Evolutionary conservation across 2,329 filamentous ascomycete genomes (phyloP), one percentile per base, ranked within the genome.

Genomic region (Cladosporium sphaerospermum): DNA sequence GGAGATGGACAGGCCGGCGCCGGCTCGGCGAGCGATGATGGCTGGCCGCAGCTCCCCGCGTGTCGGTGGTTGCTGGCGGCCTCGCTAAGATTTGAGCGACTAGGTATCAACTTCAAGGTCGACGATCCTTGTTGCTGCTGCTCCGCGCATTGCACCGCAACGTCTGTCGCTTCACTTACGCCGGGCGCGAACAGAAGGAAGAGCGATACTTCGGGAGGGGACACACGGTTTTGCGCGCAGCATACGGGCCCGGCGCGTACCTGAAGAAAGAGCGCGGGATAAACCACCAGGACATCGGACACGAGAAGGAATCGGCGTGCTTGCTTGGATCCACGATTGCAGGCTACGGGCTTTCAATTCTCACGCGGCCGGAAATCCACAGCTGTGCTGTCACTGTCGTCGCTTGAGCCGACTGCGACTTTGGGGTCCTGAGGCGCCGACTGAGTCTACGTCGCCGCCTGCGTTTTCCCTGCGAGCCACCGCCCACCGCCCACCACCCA

Each of bases 1-100:
- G 57, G 57, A 55, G 55, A 57, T 56, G 55, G 32, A 32, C 46
- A 8, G 37, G 42, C 42, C 41, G 46, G 23, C 34, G 36, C 28
- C 11, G 34, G 44, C 46, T 31, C n/a, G 47, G 32, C 34, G 18
- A 34, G 28, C 23, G 43, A 31, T 43, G 36, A 41, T 42, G 33
- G 43, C 42, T 48, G 23, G 18, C 32, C 53, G 18, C 33, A 28
- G 42, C 32, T 41, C 33, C 33, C 42, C 54, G 16, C 54, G 51
- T 40, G 39, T 28, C 23, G 23, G 23, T 28, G 23, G 23, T 28
- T 28, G 23, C 23, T 36, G 32, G 39, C 18, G 34, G 18, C 28
- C 37, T 32, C 36, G 45, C 45, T 34, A 46, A 53, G 44, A 45
- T 33, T 53, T 34, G 31, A 33, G 45, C 18, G 19, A 28, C 23